These are phyloP conservation scores for Ganoderma resinaceum DNA, from an alignment of 1,284 basidiomycete genomes.

Conservation along the genomic window DNA sequence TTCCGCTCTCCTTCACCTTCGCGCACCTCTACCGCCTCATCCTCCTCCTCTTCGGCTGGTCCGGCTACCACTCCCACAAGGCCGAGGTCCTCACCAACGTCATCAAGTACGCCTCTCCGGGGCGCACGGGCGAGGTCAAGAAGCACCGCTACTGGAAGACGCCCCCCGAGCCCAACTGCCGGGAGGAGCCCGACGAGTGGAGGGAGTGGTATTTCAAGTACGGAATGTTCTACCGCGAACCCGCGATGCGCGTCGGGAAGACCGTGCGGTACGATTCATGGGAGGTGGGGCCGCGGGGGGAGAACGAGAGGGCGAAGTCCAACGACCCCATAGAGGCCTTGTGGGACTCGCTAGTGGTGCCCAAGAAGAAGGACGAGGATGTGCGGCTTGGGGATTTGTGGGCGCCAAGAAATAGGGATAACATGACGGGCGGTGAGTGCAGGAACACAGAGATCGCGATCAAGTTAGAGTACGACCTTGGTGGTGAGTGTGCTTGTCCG, in stretches of 20 bases:
- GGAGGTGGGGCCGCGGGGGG: neutral
- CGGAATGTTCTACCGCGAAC: slow-evolving; percentile 14
- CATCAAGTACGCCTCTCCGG: slow-evolving; percentile 33
- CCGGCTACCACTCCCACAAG: slow-evolving; percentile 38
- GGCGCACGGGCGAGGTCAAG: slow-evolving; percentile 41
- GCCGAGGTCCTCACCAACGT: slow-evolving; percentile 38
- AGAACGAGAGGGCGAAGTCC: slow-evolving; percentile 12
- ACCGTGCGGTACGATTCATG: slow-evolving; percentile 2
- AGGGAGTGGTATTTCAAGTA: slow-evolving; percentile 15
- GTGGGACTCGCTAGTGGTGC: slow-evolving; percentile 7
- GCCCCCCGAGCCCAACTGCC: slow-evolving; percentile 29
- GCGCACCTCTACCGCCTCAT: slow-evolving; percentile 44
- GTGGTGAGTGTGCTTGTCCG: slow-evolving; percentile 17
- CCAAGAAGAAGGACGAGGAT: slow-evolving; percentile 36
- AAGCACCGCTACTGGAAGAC: slow-evolving; percentile 35
- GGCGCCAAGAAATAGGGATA: slow-evolving; percentile 33
- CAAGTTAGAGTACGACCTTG: slow-evolving; percentile 42
- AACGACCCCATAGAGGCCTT: slow-evolving; percentile 23
- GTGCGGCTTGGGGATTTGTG: slow-evolving; percentile 41
- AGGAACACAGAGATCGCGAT: slow-evolving; percentile 40
- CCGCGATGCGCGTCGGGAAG: slow-evolving; percentile 30
- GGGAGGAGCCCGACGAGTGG: slow-evolving; percentile 20
- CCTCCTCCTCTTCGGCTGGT: slow-evolving; percentile 47
- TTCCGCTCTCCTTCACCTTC: slow-evolving; percentile 45
- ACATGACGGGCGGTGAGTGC: slow-evolving; percentile 40